Evolutionary conservation across 805 yeast species (phyloP), one percentile per base, ranked within the genome.

Genomic region (Candida nemodendra): DNA sequence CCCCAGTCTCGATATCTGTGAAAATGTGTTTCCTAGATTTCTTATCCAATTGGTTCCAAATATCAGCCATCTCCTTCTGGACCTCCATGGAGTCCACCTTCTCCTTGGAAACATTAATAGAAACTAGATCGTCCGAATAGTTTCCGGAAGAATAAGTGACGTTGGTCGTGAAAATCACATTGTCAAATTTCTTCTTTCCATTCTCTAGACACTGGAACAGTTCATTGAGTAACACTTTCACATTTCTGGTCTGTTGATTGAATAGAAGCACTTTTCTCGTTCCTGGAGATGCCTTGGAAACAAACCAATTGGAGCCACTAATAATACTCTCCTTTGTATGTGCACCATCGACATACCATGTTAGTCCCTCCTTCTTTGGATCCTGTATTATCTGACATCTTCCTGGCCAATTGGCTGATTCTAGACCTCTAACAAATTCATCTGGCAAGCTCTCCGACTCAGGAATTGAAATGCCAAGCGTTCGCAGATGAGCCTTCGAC

Each of bases 321-420:
- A 70, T 69, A 17, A 95, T 76, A 42, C 96, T 85, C 54, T 93
- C 99, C 31, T 74, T 65, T 0, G 99, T 93, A 53, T 93, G 99
- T 0, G 99, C 98, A 14, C 99, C 99, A 64, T 93, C 99, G 12
- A 91, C 64, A 47, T 65, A 81, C 95, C 96, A 93, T n/a, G 73
- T 75, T 13, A 82, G 62, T 3, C 58, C 66, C 17, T 67, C 65
- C 12, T 65, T 62, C 18, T 68, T 66, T 3, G 41, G 9, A 17
- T 66, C 71, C 5, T 50, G 43, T 21, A 87, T 61, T 2, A 78
- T 71, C 64, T 95, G 97, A 52, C 98, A 91, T 50, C 99, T 71
- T 1, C 99, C 99, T n/a, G 93, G 93, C 96, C 98, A 93, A 30
- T 70, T 65, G 1, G 95, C 84, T 2, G 62, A 41, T 35, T 71